Evolutionary conservation across 495 filamentous ascomycete species (phyloP), one percentile per base, ranked within the genome.

Genomic region (Podospora comata): DNA sequence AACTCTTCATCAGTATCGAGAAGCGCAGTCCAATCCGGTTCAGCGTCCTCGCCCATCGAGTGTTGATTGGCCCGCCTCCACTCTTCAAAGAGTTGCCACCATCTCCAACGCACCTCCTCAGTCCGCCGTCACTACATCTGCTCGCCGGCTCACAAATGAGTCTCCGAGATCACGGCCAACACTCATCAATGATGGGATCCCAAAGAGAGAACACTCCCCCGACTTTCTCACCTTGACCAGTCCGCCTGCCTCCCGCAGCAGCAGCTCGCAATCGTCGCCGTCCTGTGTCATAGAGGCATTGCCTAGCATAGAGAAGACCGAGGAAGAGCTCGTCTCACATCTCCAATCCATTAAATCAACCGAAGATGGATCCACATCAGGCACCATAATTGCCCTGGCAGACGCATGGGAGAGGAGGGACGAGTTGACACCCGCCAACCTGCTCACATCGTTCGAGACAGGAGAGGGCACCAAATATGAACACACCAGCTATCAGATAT

Each of bases 401-500:
- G 67, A 68, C 16, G 70, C 82, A 2, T 68, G 80, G 58, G 69
- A 73, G 9, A 77, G 79, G 44, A 73, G 77, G 18, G 65, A 76
- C 23, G 72, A 80, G 16, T 60, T 82, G 7, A 57, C 76, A 18
- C 65, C 74, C 23, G 59, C 67, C 1, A 70, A 62, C 27, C 34
- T 83, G 19, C 79, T 86, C 44, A 74, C 72, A 11, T 74, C 64
- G 26, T 72, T 67, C 27, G 68, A 63, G 20, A 54, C 68, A 4
- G 65, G 26, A n/a, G 67, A 75, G 3, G 74, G 68, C 2, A 76
- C 77, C 9, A 76, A 71, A 19, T 81, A 74, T 61, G 78, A 80
- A 57, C 76, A 78, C 64, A 78, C 78, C 6, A 82, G 81, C 59
- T 85, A 82, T 62, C 81, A 80, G 59, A 77, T 87, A 6, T 85